Base-by-base conservation (phyloP, 2,329 filamentous ascomycete species). In the Chaetomium globosum region DNA sequence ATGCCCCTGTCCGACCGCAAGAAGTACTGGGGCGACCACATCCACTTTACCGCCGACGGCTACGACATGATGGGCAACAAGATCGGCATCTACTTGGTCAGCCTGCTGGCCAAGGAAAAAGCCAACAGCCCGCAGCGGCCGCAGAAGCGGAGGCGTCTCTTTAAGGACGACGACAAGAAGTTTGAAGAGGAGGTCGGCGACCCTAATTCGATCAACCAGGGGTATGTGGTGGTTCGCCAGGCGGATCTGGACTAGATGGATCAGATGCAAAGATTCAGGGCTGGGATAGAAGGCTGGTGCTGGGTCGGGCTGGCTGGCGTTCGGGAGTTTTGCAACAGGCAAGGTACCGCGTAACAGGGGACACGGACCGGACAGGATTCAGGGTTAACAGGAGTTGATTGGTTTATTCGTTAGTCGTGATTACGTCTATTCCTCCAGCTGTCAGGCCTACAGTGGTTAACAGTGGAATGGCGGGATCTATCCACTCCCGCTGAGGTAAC, bases 51-150 rank as follows among this genome's bases (percentile, higher is more conserved):
- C 0, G 74, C 78, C 0, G 79, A 77, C 7, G 87, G 87, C 8
- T 89, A 90, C 77, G 81, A 88, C 71, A 77, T 84, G 70, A 85
- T 90, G 79, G 87, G 87, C 1, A 78, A 81, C 48, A 79, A 82
- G 64, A 78, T 89, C 58, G 87, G 82, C 55, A 79, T 82, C 28
- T 79, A 77, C 33, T 74, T 89, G 10, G 76, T 85, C 54, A 77
- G 80, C 33, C 76, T 87, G 67, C 66, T 80, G 62, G 69, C 67
- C 12, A 64, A 60, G 52, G 69, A 73, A 23, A 66, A 65, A 59
- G 59, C 56, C 3, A 46, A 55, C 51, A 23, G 13, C 21, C 59
- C 59, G 51, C 33, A 63, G 21, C 65, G 69, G 23, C 66, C 66
- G 23, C 65, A 70, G 21, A 75, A 71, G 65, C 65, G 71, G 28